These are phyloP conservation scores for Lasiodiplodia hormozganensis DNA, from an alignment of 2,329 filamentous ascomycete genomes.

Conservation along the genomic window DNA sequence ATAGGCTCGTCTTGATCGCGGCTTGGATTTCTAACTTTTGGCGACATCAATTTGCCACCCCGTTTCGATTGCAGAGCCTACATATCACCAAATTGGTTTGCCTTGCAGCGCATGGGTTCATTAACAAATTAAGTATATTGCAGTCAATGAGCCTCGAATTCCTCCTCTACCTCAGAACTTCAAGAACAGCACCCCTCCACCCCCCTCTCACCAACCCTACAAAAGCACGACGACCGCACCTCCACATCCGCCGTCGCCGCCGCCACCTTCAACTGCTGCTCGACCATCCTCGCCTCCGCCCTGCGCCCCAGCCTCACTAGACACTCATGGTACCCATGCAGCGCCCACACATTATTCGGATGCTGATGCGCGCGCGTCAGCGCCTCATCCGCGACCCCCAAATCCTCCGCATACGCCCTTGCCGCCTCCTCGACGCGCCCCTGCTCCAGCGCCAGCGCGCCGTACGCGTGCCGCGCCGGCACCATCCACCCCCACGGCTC, in stretches of 20 bases:
- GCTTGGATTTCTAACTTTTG: no score
- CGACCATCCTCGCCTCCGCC: slow-evolving; percentile 56
- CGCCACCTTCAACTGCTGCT: slow-evolving; percentile 59
- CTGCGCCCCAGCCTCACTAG: slow-evolving; percentile 60
- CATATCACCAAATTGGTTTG: no score
- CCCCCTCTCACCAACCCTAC: slow-evolving; percentile 33
- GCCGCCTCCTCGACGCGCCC: slow-evolving; percentile 51
- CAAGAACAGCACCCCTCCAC: no score
- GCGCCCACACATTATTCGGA: slow-evolving; percentile 76
- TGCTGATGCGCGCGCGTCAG: slow-evolving; percentile 71
- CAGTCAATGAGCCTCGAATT: no score
- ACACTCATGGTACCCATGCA: slow-evolving; percentile 77
- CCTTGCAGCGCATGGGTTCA: no score
- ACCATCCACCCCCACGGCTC: slow-evolving; percentile 86
- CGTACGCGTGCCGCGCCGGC: slow-evolving; percentile 73
- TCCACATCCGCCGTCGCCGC: slow-evolving; percentile 65
- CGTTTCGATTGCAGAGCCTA: no score
- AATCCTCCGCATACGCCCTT: slow-evolving; percentile 49
- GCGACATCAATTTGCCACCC: no score
- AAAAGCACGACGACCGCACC: slow-evolving; percentile 66
- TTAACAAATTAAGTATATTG: no score
- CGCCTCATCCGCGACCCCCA: slow-evolving; percentile 53
- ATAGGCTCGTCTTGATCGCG: no score
- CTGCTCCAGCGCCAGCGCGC: slow-evolving; percentile 72
- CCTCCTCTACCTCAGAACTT: no score